Percentiles rank a stretch among this genome's conserved stretches.
Evolutionary conservation across 345 rosid genomes (phyloP).

Genomic region (Acer saccharum): DNA sequence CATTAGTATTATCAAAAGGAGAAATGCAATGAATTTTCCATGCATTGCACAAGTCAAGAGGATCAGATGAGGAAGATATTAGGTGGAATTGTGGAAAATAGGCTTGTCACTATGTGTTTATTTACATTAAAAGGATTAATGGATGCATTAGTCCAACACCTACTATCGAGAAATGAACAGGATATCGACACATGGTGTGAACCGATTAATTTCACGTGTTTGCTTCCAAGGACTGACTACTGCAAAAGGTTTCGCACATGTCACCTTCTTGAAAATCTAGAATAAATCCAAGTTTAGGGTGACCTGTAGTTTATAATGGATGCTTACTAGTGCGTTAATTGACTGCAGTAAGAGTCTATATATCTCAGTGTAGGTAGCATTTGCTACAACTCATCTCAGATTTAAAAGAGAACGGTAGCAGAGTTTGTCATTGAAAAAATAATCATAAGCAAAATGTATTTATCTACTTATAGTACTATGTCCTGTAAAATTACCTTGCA

Average conservation of each 20-base stretch:
- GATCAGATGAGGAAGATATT: slow-evolving; percentile 11
- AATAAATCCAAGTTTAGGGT: slow-evolving; percentile 20
- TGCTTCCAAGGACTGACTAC: slow-evolving; percentile 7
- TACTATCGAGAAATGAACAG: slow-evolving; percentile 11
- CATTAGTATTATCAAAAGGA: neutral
- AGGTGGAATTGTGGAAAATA: slow-evolving; percentile 27
- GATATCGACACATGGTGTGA: slow-evolving; percentile 28
- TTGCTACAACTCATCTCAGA: slow-evolving; percentile 15
- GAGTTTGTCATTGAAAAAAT: slow-evolving; percentile 14
- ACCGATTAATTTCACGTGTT: slow-evolving; percentile 12
- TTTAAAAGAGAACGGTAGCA: slow-evolving; percentile 7
- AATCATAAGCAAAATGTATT: slow-evolving; percentile 25
- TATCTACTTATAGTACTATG: slow-evolving; percentile 18
- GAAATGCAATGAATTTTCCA: slow-evolving; percentile 15
- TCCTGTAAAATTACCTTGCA: slow-evolving; percentile 21
- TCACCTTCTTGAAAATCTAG: slow-evolving; percentile 16
- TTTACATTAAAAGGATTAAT: slow-evolving; percentile 16
- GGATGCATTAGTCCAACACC: slow-evolving; percentile 21
- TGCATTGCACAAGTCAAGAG: slow-evolving; percentile 27
- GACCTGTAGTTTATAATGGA: slow-evolving; percentile 16
- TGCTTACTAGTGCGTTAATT: slow-evolving; percentile 10
- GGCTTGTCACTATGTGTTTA: slow-evolving; percentile 7
- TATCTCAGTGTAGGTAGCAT: slow-evolving; percentile 22
- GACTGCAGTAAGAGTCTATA: slow-evolving; percentile 24
- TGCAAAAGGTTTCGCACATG: slow-evolving; percentile 12